Evolutionary conservation across 2,329 filamentous ascomycete species (phyloP).

Genomic region (Aureobasidium sp.): DNA sequence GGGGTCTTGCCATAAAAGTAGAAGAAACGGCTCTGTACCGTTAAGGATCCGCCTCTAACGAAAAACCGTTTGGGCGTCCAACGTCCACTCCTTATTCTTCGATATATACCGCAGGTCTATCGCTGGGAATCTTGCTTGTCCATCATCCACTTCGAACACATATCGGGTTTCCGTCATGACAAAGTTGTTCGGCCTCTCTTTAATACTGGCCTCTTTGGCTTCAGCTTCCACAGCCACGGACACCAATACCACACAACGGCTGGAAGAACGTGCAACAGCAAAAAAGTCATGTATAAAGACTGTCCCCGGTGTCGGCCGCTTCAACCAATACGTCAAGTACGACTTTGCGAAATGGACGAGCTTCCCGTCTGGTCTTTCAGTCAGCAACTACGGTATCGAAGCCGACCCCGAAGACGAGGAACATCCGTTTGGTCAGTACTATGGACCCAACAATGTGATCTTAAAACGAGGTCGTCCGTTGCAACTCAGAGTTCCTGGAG

Average conservation of each 20-base stretch:
- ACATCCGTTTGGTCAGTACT: conserved; percentile 6
- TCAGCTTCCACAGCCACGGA: background rate
- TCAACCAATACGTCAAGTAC: conserved; percentile 8
- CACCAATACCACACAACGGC: background rate
- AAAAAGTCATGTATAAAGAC: conserved; percentile 1
- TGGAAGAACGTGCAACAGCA: background rate
- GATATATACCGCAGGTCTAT: background rate
- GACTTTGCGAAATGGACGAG: background rate
- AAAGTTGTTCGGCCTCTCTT: background rate
- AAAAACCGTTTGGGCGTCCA: conserved; percentile 1
- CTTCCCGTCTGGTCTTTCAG: background rate
- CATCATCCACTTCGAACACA: background rate
- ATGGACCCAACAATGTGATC: background rate
- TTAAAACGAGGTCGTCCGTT: background rate
- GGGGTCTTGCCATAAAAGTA: background rate
- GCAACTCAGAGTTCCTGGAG: background rate
- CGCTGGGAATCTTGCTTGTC: background rate
- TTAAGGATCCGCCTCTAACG: background rate
- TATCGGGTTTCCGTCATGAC: background rate
- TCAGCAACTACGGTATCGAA: background rate
- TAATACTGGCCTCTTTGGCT: background rate
- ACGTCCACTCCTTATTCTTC: background rate
- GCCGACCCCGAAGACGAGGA: background rate
- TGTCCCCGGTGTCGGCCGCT: background rate
- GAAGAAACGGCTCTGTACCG: background rate